Percentiles rank a stretch among this genome's conserved stretches.
phyloP scores from a whole-genome alignment of 805 yeast genomes.

The Starmerella roubikii region DNA sequence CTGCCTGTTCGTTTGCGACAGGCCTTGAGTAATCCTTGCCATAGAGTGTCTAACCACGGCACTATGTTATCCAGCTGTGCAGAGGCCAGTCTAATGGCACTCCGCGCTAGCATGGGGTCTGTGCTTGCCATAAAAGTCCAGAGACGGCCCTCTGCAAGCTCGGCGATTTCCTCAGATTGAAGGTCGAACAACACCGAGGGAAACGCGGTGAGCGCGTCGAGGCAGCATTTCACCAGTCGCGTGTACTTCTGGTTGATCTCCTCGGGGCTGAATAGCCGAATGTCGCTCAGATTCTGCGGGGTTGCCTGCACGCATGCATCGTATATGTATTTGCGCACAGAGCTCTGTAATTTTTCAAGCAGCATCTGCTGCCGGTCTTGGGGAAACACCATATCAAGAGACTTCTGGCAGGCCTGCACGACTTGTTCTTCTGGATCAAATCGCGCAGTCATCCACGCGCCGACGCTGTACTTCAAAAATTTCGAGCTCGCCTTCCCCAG shows the following conservation, averaged over 20 bases:
- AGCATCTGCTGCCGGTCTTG: slow-evolving; percentile 41
- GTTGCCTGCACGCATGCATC: slow-evolving; percentile 45
- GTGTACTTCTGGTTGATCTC: slow-evolving; percentile 54
- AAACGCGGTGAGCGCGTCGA: slow-evolving; percentile 22
- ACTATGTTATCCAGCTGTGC: slow-evolving; percentile 19
- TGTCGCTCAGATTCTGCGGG: slow-evolving; percentile 56
- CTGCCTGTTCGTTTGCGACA: slow-evolving; percentile 15
- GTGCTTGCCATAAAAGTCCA: slow-evolving; percentile 33
- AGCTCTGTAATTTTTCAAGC: slow-evolving; percentile 46
- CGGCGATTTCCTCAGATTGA: slow-evolving; percentile 17
- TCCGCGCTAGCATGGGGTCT: slow-evolving; percentile 33
- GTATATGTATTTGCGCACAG: slow-evolving; percentile 41
- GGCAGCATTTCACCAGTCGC: slow-evolving; percentile 39
- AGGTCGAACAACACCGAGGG: slow-evolving; percentile 6
- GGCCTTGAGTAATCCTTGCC: slow-evolving; percentile 18
- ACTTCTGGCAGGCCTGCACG: slow-evolving; percentile 34
- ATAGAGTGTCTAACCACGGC: slow-evolving; percentile 1
- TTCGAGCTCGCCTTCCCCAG: slow-evolving; percentile 47
- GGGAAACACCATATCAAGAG: slow-evolving; percentile 43
- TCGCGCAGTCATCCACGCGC: slow-evolving; percentile 57
- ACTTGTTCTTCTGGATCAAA: slow-evolving; percentile 60
- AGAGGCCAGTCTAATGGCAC: slow-evolving; percentile 30
- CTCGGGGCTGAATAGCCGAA: slow-evolving; percentile 49
- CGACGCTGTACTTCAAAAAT: slow-evolving; percentile 57
- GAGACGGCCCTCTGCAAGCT: slow-evolving; percentile 32